Evolutionary conservation across 2,329 filamentous ascomycete genomes (phyloP).

Genomic region (Alternaria sp.): DNA sequence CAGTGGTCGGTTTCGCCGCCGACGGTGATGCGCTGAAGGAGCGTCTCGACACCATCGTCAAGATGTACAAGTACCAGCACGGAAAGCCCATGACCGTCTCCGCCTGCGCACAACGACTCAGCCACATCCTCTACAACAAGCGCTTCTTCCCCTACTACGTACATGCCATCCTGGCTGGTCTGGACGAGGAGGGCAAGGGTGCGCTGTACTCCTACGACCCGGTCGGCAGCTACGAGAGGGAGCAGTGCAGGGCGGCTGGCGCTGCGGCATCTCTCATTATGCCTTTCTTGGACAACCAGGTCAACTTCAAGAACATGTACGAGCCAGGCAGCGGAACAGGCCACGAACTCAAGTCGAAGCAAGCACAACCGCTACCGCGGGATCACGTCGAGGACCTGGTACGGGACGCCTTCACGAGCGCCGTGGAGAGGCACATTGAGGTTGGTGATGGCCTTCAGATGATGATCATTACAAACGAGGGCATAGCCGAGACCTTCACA

Average conservation of each 20-base stretch:
- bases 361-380: constrained; percentile 71
- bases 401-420: constrained; percentile 96
- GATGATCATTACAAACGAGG: constrained; percentile 86
- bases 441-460: constrained; percentile 96
- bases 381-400: constrained; percentile 83
- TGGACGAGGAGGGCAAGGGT: constrained; percentile 93
- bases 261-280: constrained; percentile 95
- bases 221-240: constrained; percentile 95
- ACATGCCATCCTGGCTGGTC: constrained; percentile 87
- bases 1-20: constrained; percentile 93
- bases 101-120: constrained; percentile 92
- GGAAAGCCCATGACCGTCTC: constrained; percentile 94
- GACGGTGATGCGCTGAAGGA: constrained; percentile 94
- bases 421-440: constrained; percentile 98
- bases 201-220: constrained; percentile 98
- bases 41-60: constrained; percentile 90
- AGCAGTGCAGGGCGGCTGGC: constrained; percentile 92
- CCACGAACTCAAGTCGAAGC: constrained; percentile 76
- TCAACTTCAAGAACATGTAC: constrained; percentile 99
- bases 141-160: constrained; percentile 99
- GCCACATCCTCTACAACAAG: constrained; percentile 95
- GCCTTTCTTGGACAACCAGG: constrained; percentile 99
- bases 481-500: constrained; percentile 83
- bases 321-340: constrained; percentile 84
- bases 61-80: constrained; percentile 99